A percentile compares a stretch with the other conserved stretches of the same genome.
These are phyloP conservation scores for Aspergillus affinis DNA, from an alignment of 495 filamentous ascomycete genomes.

Conservation along the genomic window DNA sequence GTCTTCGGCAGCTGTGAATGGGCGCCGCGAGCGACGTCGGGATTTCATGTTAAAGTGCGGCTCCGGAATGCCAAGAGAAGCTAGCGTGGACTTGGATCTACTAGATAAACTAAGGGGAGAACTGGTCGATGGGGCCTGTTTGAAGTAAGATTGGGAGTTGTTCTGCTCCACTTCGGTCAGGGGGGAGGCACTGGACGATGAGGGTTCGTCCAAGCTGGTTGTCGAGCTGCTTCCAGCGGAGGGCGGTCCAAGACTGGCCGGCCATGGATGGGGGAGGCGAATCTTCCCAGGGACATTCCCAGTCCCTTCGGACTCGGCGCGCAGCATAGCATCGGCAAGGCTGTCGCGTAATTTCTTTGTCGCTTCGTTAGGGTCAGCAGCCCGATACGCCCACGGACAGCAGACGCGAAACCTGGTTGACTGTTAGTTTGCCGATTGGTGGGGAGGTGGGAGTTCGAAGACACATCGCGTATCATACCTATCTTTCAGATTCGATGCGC, in stretches of 20 bases:
- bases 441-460: background rate
- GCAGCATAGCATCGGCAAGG: conserved; percentile 38
- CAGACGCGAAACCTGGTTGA: conserved; percentile 49
- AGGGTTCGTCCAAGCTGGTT: conserved; percentile 18
- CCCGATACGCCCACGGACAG: conserved; percentile 59
- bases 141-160: conserved; percentile 9
- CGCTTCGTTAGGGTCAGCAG: conserved; percentile 48
- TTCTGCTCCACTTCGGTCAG: conserved; percentile 12
- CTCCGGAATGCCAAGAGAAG: conserved; percentile 38
- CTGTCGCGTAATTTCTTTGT: conserved; percentile 42
- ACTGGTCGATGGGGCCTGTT: conserved; percentile 15
- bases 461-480: conserved; percentile 38
- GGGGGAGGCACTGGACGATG: conserved; percentile 25
- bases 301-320: conserved; percentile 31
- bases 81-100: conserved; percentile 33
- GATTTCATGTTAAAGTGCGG: conserved; percentile 37
- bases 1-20: conserved; percentile 76
- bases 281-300: conserved; percentile 27
- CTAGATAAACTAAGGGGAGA: conserved; percentile 21
- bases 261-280: conserved; percentile 21
- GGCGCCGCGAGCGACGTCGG: conserved; percentile 47
- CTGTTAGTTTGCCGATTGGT: background rate
- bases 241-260: conserved; percentile 14
- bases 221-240: conserved; percentile 15
- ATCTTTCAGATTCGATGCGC: conserved; percentile 83